Base-by-base conservation (phyloP, 208 protist genomes). In the Vickermania spadyakhi region DNA sequence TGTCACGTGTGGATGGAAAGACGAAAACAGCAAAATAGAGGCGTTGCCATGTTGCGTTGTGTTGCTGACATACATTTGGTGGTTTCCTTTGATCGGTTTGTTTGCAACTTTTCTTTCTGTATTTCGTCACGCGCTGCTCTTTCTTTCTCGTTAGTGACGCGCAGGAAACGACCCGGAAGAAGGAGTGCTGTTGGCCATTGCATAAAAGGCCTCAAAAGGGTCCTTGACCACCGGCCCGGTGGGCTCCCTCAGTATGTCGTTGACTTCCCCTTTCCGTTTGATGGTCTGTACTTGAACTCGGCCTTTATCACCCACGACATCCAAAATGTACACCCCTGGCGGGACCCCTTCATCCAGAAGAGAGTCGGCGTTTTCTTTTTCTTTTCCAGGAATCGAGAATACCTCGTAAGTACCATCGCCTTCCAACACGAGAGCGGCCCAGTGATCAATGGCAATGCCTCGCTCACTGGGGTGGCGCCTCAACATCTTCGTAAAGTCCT, bases 371-470 rank as follows among this genome's bases (percentile, higher is more conserved):
- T 41, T 50, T 5, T 45, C 54, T 2, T 78, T 66, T 28, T 26
- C 52, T 67, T 92, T 93, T 29, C 71, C 82, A 11, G 78, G 76
- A 36, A 75, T 52, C 14, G 70, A 21, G 31, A 85, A 77, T 14
- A 87, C 81, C 29, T 84, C 71, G 66, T 91, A 96, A 7, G 18
- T 58, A 36, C 85, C 83, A 28, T 93, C 75, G 26, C 86, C 89
- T 1, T 58, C 28, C 23, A 96, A 53, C 18, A 91, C 58, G 18
- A 96, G 73, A 31, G 75, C 84, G 2, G 87, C 81, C 83, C 82
- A 89, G 77, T 94, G 80, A 63, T 95, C 91, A 31, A 96, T 64
- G 36, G 70, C 76, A 58, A 96, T 82, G 18, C 91, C 89, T 18
- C 81, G 77, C 72, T 96, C 91, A 0, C 75, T 86, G 3, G 81